Conservation (phyloP, 2,329 filamentous ascomycete genomes). For the Fusarium musae region DNA sequence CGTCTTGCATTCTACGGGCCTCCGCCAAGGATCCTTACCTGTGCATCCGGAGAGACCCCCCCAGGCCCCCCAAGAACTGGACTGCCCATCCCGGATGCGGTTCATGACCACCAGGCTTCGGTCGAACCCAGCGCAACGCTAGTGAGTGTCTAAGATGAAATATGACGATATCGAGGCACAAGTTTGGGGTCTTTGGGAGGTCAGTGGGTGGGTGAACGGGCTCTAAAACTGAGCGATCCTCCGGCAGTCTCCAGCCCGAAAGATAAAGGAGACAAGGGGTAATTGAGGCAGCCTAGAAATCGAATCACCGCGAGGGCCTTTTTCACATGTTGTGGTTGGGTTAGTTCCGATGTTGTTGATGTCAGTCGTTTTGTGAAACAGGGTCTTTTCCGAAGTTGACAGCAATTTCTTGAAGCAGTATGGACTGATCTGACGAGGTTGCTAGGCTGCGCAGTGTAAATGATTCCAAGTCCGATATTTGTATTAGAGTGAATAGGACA, state of each 20-base stretch:
- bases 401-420: slow-evolving; percentile 5
- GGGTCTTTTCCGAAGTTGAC: slow-evolving; percentile 12
- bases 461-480: not conserved
- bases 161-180: slow-evolving; percentile 43
- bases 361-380: slow-evolving; percentile 32
- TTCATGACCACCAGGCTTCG: slow-evolving; percentile 40
- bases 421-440: slow-evolving; percentile 8
- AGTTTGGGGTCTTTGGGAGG: slow-evolving; percentile 18
- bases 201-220: slow-evolving; percentile 18
- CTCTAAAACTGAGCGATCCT: slow-evolving; percentile 14
- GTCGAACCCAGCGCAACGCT: slow-evolving; percentile 33
- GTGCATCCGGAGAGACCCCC: slow-evolving; percentile 27
- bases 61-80: slow-evolving; percentile 14
- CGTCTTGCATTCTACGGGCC: slow-evolving; percentile 23
- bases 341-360: slow-evolving; percentile 29
- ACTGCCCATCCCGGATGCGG: slow-evolving; percentile 42
- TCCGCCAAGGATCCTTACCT: slow-evolving; percentile 28
- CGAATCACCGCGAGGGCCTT: slow-evolving; percentile 4
- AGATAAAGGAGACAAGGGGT: slow-evolving; percentile 21
- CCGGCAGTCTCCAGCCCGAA: slow-evolving; percentile 26
- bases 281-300: slow-evolving; percentile 2
- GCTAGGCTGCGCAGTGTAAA: slow-evolving; percentile 6
- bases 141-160: slow-evolving; percentile 39
- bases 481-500: not conserved
- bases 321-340: slow-evolving; percentile 14